Evolutionary conservation across 177 flowering plant species (phyloP).

Genomic region (Vitis hybrid): DNA sequence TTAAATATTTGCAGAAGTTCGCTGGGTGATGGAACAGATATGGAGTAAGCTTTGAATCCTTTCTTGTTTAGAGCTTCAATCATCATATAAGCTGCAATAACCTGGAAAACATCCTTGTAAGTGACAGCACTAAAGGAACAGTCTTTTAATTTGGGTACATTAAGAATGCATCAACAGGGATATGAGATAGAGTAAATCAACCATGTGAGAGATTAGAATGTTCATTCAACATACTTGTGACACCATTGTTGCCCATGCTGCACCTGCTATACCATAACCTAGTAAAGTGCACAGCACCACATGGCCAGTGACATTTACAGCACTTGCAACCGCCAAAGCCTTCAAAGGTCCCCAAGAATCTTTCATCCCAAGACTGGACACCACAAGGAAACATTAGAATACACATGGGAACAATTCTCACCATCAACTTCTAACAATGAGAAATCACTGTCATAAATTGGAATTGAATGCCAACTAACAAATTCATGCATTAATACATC

Average conservation of each 20-base stretch:
- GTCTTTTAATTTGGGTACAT: constrained; percentile 1
- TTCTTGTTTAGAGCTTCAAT: constrained; percentile 61
- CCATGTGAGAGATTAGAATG: background rate
- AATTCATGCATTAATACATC: background rate
- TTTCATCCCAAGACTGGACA: constrained; percentile 89
- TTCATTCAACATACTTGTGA: constrained; percentile 64
- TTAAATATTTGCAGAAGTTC: constrained; percentile 66
- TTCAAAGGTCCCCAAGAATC: constrained; percentile 98
- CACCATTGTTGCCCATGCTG: constrained; percentile 98
- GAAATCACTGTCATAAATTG: background rate
- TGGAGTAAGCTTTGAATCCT: constrained; percentile 69
- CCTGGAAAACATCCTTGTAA: constrained; percentile 37
- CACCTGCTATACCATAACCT: constrained; percentile 94
- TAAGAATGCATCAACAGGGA: background rate
- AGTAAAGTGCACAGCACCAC: constrained; percentile 66
- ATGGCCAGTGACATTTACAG: constrained; percentile 75
- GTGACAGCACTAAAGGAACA: constrained; percentile 4
- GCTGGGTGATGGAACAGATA: constrained; percentile 60
- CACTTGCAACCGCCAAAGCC: constrained; percentile 82
- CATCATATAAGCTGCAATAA: constrained; percentile 92
- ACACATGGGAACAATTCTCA: background rate
- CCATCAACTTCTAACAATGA: background rate
- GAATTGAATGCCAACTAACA: background rate
- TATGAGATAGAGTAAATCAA: background rate
- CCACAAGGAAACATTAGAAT: constrained; percentile 11